Base-by-base conservation (phyloP, 805 yeast genomes). In the Pichia paraexigua region DNA sequence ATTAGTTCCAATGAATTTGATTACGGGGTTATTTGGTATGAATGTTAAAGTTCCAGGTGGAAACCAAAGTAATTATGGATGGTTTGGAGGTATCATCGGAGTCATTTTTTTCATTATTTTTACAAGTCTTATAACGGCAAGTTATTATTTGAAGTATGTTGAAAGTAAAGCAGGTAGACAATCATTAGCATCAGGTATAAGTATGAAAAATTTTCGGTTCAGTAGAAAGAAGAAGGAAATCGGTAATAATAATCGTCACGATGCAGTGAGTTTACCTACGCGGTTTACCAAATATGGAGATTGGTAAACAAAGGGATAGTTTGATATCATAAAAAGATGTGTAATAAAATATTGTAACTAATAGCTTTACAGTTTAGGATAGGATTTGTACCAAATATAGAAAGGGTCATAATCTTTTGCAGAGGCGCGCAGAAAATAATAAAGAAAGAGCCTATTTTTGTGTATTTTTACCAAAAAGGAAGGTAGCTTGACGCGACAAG, bases 11-110 rank as follows among this genome's bases (percentile, higher is more conserved):
- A 76, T 92, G 74, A 92, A 92, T 65, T 72, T 92, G 52, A 77
- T 92, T 44, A 89, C 97, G 2, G 96, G 97, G 65, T 63, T 91
- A 56, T 92, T 92, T 69, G 97, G 97, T 62, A 92, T 92, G 99
- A 92, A 92, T 67, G 98, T 92, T 20, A 68, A 60, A 13, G 86
- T 92, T 28, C 97, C 97, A 0, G 97, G 97, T 28, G 71, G 59
- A 15, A 74, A 57, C 2, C 59, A 55, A 1, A 41, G 48, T 2
- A 70, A 68, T 43, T 66, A 75, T 41, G 78, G 72, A 2, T 85
- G 94, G 88, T 88, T 65, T 54, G 64, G 69, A 27, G 68, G 70
- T 32, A 68, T 68, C 39, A 37, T 68, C 21, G 67, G 65, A 9
- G 58, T 67, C 47, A 66, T 67, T 42, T 52, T 64, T 35, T 53